Conservation (phyloP, 257 asterid genomes). For the Petunia secreta region DNA sequence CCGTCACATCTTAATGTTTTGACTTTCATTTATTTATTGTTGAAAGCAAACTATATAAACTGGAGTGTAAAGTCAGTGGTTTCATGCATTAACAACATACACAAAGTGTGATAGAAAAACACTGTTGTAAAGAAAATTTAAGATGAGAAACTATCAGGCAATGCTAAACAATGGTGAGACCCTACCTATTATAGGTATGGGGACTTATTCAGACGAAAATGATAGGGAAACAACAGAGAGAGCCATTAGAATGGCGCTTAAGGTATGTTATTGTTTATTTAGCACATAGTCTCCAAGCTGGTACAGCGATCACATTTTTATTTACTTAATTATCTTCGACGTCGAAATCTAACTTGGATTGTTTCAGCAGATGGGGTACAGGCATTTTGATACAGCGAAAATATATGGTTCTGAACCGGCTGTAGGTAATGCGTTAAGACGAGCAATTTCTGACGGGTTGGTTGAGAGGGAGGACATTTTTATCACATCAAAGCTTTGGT, state of each 20-base stretch:
- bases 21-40: background rate
- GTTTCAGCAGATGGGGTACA: constrained; percentile 65
- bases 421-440: constrained; percentile 62
- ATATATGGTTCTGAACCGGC: constrained; percentile 81
- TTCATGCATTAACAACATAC: background rate
- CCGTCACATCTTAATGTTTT: background rate
- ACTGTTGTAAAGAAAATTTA: constrained; percentile 11
- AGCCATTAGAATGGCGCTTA: constrained; percentile 69
- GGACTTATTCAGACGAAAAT: constrained; percentile 72
- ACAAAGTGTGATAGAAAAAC: background rate
- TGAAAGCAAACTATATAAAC: background rate
- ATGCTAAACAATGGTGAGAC: constrained; percentile 71
- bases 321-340: background rate
- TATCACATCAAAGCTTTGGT: constrained; percentile 80
- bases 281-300: background rate
- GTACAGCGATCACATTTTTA: background rate
- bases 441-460: constrained; percentile 49
- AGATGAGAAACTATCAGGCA: constrained; percentile 56
- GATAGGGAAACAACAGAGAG: constrained; percentile 53
- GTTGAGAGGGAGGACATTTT: constrained; percentile 60
- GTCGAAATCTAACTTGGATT: background rate
- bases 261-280: constrained; percentile 40
- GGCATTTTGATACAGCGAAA: constrained; percentile 86
- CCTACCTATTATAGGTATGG: constrained; percentile 73
- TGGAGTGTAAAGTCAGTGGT: background rate